Base-by-base conservation (phyloP, 257 asterid species). In the Schizonepeta tenuifolia region DNA sequence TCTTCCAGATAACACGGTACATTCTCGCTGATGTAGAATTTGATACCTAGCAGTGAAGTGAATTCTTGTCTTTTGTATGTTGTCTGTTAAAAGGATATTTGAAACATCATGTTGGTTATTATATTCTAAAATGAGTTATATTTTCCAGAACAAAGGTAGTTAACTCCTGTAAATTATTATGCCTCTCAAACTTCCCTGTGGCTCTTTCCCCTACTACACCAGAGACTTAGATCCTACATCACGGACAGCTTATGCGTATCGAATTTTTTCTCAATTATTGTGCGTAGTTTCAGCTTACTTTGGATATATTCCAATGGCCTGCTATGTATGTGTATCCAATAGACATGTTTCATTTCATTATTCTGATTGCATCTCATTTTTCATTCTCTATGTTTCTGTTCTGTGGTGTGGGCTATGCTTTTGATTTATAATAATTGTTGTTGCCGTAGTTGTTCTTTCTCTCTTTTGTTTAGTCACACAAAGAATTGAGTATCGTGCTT, bases 11-110 rank as follows among this genome's bases (percentile, higher is more conserved):
- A 58, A 55, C 14, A 21, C 43, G 72, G 74, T 70, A 72, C 49
- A 46, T 58, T 71, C 67, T 56, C 65, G 65, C 26, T 70, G 73
- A 71, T 68, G 46, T 56, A 72, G 73, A 71, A 59, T 64, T 78
- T 60, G 63, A 65, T 62, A 44, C 57, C 55, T 12, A 22, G 49
- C 72, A 67, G 51, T 68, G 11, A 46, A 41, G 56, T 67, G 54
- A 60, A 75, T 80, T 74, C 60, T 54, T 81, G 76, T 68, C 43
- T 80, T 56, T 31, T 67, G 67, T 70, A 24, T 69, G 40, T 50
- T 68, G 46, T 67, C n/a, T 64, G 43, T 51, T 46, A 49, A 38
- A 55, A 56, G 50, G 53, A 53, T 72, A 50, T 21, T 49, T 56
- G 68, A 41, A 74, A 75, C 72, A 50, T 71, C 9, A 22, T 65